A percentile compares a stretch with the other conserved stretches of the same genome.
Conservation (phyloP, 805 yeast genomes). For the Vanderwaltozyma yarrowii region DNA sequence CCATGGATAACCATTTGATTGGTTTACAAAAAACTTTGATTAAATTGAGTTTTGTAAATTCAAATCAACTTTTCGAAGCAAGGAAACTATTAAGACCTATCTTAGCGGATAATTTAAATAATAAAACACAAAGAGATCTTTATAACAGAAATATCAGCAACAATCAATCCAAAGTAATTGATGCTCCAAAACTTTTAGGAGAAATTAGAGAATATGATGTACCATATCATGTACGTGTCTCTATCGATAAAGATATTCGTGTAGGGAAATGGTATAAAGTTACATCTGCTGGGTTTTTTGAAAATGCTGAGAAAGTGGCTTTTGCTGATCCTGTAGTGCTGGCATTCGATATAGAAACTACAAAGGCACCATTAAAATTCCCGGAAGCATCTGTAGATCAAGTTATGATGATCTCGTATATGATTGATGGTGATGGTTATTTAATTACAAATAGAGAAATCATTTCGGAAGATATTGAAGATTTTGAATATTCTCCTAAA, state of each 20-base stretch:
- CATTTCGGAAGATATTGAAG: constrained; percentile 88
- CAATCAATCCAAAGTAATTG: constrained; percentile 31
- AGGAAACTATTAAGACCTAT: constrained; percentile 62
- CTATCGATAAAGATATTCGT: constrained; percentile 79
- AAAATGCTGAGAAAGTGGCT: constrained; percentile 62
- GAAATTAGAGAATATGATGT: constrained; percentile 93
- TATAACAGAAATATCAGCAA: constrained; percentile 30
- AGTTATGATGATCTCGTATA: constrained; percentile 97
- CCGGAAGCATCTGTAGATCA: constrained; percentile 89
- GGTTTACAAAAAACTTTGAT: constrained; percentile 61
- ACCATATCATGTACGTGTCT: constrained; percentile 90
- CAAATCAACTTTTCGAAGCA: constrained; percentile 64
- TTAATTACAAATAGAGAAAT: constrained; percentile 90
- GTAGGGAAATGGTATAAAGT: constrained; percentile 96
- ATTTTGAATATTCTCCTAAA: constrained; percentile 94
- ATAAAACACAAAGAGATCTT: constrained; percentile 53
- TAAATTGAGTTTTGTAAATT: constrained; percentile 63
- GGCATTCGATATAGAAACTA: constrained; percentile 97
- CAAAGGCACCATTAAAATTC: constrained; percentile 90
- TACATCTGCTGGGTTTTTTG: constrained; percentile 45
- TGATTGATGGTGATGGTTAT: constrained; percentile 97
- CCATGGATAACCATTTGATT: constrained; percentile 73
- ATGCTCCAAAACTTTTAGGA: constrained; percentile 49
- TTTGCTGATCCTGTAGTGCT: constrained; percentile 96
- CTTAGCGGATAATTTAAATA: constrained; percentile 53